Evolutionary conservation across 1,284 basidiomycete species (phyloP).

Genomic region (Cutaneotrichosporon daszewskae): DNA sequence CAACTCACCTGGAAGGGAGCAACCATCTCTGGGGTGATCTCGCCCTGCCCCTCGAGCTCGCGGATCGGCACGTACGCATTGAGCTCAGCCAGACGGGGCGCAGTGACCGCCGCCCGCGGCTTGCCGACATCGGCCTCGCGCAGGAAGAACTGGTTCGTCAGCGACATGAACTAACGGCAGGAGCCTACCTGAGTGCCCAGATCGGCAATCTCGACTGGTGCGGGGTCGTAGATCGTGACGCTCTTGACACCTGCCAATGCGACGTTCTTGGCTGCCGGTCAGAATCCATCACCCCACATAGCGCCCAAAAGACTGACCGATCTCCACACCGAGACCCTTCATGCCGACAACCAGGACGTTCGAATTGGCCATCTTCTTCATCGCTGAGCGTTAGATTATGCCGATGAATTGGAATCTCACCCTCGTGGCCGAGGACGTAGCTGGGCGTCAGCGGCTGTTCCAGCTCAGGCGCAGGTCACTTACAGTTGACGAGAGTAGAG

Average conservation of each 20-base stretch:
- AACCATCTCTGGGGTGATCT: constrained; percentile 71
- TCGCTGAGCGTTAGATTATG: constrained; percentile 58
- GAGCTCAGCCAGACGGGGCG: constrained; percentile 86
- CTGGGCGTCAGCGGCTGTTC: constrained; percentile 49
- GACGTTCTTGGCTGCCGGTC: constrained; percentile 81
- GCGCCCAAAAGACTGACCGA: constrained; percentile 62
- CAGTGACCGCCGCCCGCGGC: constrained; percentile 76
- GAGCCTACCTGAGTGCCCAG: constrained; percentile 77
- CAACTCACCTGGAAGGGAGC: constrained; percentile 74
- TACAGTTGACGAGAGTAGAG: constrained; percentile 93
- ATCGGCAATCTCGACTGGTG: constrained; percentile 78
- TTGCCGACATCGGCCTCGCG: constrained; percentile 81
- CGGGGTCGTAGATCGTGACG: constrained; percentile 92
- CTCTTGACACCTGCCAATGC: constrained; percentile 96
- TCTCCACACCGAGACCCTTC: constrained; percentile 92
- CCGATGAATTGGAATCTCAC: constrained; percentile 48
- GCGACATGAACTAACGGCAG: not conserved
- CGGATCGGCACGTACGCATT: constrained; percentile 95
- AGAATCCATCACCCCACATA: not conserved
- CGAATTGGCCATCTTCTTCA: constrained; percentile 98
- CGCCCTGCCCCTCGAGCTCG: constrained; percentile 64
- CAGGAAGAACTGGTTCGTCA: constrained; percentile 77
- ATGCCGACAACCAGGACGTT: constrained; percentile 93
- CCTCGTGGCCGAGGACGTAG: constrained; percentile 94
- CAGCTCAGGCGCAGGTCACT: not conserved